Evolutionary conservation across 352 stramenopile genomes (phyloP), one percentile per base, ranked within the genome.

Genomic region (Pythium sp.): DNA sequence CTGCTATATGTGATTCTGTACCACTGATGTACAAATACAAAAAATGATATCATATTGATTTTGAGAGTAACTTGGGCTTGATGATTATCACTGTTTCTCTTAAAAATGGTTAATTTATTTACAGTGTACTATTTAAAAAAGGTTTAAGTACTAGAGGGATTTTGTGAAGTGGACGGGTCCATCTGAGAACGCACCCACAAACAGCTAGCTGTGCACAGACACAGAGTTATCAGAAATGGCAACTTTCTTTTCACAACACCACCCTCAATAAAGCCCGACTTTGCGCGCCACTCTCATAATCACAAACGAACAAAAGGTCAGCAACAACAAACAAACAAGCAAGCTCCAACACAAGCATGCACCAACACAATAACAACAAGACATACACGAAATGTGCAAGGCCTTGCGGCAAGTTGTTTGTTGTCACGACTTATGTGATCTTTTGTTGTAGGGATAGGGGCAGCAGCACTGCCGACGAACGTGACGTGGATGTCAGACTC

Each of bases 401-500:
- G 4, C 18, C 38, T 46, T 46, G 5, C 14, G 24, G 24, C 24
- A 26, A 26, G 24, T 26, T 26, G 24, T 26, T 7, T 49, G 24
- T 49, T 64, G 58, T 49, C 58, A 56, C 53, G 24, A 28, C 26
- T 57, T 57, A 12, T 46, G 53, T 58, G 53, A 58, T 58, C 53
- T 58, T 58, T 64, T 62, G 20, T 49, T 41, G 58, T 63, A 47
- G 57, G 57, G 57, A 49, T 63, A 47, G 34, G 34, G 57, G n/a
- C 4, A 36, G 41, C 24, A 5, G 12, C 38, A 12, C 4, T 47
- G 22, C 58, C 38, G 36, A 64, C 58, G 58, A 53, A 32, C 36
- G 18, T 64, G 58, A 64, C 58, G 58, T 64, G 58, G 58, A 49
- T 64, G 32, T 55, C 11, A 49, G 54, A 22, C 30, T 64, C 58